Evolutionary conservation across 495 filamentous ascomycete genomes (phyloP).

Genomic region (Amniculicola lignicola): DNA sequence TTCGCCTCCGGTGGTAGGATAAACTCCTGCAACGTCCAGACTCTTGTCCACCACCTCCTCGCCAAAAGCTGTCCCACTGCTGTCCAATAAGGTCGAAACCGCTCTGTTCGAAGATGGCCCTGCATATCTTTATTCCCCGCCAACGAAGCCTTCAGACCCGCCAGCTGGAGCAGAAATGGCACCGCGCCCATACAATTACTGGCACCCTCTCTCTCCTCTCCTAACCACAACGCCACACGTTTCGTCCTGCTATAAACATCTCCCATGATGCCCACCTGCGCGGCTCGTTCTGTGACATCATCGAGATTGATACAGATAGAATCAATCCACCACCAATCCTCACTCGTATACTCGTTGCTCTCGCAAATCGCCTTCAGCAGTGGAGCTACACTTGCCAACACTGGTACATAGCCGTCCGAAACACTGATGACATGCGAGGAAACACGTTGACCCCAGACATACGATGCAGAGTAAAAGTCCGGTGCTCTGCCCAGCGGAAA

Average conservation of each 20-base stretch:
- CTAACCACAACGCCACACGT: conserved; percentile 9
- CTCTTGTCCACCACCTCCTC: conserved; percentile 9
- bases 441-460: conserved; percentile 6
- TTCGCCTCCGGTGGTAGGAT: conserved; percentile 11
- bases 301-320: conserved; percentile 11
- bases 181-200: conserved; percentile 14
- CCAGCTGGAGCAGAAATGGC: conserved; percentile 7
- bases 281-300: conserved; percentile 1
- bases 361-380: not conserved
- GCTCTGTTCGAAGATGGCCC: not conserved
- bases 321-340: conserved; percentile 24
- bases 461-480: conserved; percentile 10
- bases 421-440: not conserved
- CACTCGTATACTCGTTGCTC: not conserved
- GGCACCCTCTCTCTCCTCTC: conserved; percentile 9
- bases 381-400: conserved; percentile 2
- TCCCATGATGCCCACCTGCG: conserved; percentile 17
- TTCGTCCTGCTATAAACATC: conserved; percentile 5
- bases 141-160: not conserved
- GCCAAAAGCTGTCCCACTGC: conserved; percentile 2
- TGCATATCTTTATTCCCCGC: not conserved
- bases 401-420: not conserved
- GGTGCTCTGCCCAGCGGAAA: conserved; percentile 3
- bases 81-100: not conserved
- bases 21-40: conserved; percentile 23